phyloP scores from a whole-genome alignment of 2,329 filamentous ascomycete genomes.

The Diaporthe sp. region DNA sequence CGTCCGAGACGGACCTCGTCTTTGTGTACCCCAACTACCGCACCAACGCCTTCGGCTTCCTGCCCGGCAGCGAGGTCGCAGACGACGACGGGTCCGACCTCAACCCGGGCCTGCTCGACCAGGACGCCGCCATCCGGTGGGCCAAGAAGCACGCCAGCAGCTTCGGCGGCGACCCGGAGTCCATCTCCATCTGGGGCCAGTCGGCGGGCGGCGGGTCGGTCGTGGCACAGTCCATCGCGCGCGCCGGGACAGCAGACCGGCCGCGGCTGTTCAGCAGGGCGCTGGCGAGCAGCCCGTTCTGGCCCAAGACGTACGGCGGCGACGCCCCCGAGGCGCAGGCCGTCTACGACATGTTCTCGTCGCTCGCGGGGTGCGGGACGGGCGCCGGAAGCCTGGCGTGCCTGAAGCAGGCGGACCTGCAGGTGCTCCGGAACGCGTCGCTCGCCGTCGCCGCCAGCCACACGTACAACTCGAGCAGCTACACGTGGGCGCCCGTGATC shows the following conservation, averaged over 20 bases:
- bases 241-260: conserved; percentile 16
- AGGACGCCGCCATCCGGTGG: conserved; percentile 64
- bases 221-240: conserved; percentile 65
- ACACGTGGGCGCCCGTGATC: conserved; percentile 73
- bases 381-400: conserved; percentile 63
- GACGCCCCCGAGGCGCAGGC: conserved; percentile 65
- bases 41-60: conserved; percentile 69
- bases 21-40: conserved; percentile 66
- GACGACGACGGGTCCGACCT: conserved; percentile 59
- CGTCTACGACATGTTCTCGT: conserved; percentile 62
- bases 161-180: conserved; percentile 64
- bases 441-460: conserved; percentile 62
- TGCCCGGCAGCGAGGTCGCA: conserved; percentile 63
- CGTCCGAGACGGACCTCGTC: conserved; percentile 62
- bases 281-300: conserved; percentile 65
- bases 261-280: conserved; percentile 45
- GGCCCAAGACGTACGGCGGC: conserved; percentile 70
- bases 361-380: conserved; percentile 62
- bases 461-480: conserved; percentile 68
- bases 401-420: conserved; percentile 67
- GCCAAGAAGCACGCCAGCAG: conserved; percentile 59
- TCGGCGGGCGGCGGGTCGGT: conserved; percentile 68
- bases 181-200: conserved; percentile 69
- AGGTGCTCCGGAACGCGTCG: conserved; percentile 66
- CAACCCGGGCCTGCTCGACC: conserved; percentile 66